Base-by-base conservation (phyloP, 345 rosid genomes). In the Murraya koenigii region DNA sequence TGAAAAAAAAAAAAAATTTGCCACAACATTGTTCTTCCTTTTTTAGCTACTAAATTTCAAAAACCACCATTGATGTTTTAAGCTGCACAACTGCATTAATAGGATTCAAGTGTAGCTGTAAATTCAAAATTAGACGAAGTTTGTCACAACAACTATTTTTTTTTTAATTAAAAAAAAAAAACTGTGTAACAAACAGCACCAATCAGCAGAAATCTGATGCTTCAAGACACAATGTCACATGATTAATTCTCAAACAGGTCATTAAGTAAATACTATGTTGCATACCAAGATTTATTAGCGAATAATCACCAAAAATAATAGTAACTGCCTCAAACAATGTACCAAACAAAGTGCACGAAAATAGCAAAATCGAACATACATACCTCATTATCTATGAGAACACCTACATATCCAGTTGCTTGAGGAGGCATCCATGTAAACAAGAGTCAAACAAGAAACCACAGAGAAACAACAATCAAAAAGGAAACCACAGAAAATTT, bases 91-190 rank as follows among this genome's bases (percentile, higher is more conserved):
- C 89, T 68, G 97, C 89, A 82, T 92, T 86, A 78, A 93, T 80
- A 74, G 97, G 99, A 83, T 93, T 93, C 89, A 95, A 79, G 83
- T 89, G 81, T 75, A 93, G 82, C 99, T 93, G 93, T 92, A 90
- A 80, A 79, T 79, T 39, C 70, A 30, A 68, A 58, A 76, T 30
- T 66, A 77, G 39, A 23, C 2, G 69, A 41, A 62, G 75, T 66
- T 54, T 55, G 64, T 8, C 14, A 78, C 20, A 70, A 77, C 59
- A 17, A 14, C 25, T 60, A 66, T 54, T 23, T 19, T 30, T 1
- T 30, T 30, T 30, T 30, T 30, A n/a, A n/a, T n/a, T n/a, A n/a
- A n/a, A n/a, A n/a, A n/a, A n/a, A 30, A 30, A 30, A 30, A 30
- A 30, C 32, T 30, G 32, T 30, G 32, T 30, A 30, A 30, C 2